Conservation (phyloP, 495 filamentous ascomycete genomes). For the Evansstolkia leycettana region DNA sequence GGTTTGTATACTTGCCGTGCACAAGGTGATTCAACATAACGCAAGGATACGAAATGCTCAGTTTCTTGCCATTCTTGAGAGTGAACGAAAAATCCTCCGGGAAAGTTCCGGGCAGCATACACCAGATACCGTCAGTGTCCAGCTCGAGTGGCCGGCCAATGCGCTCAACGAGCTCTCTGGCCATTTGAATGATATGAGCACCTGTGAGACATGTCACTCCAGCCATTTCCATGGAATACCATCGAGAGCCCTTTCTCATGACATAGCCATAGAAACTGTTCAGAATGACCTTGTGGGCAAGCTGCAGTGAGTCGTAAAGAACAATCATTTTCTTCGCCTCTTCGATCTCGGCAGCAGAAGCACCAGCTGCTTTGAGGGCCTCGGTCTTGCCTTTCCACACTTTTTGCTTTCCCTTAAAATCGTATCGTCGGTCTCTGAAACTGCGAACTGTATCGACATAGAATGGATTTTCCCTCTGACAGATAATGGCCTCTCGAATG, state of each 20-base stretch:
- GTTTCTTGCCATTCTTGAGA: conserved; percentile 87
- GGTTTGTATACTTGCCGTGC: conserved; percentile 88
- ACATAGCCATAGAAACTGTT: conserved; percentile 99
- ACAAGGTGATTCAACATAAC: conserved; percentile 99
- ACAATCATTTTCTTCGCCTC: conserved; percentile 98
- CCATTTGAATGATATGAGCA: conserved; percentile 95
- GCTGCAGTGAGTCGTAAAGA: conserved; percentile 87
- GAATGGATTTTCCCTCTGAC: conserved; percentile 96
- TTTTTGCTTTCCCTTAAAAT: conserved; percentile 97
- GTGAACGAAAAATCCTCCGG: conserved; percentile 95
- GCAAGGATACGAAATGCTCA: conserved; percentile 92
- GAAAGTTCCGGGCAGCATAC: conserved; percentile 94
- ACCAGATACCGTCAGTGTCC: conserved; percentile 99
- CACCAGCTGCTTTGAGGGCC: conserved; percentile 68
- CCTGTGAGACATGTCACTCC: conserved; percentile 96
- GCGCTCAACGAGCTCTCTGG: conserved; percentile 83
- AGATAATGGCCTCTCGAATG: conserved; percentile 93
- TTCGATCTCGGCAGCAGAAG: conserved; percentile 65
- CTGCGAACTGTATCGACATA: conserved; percentile 93
- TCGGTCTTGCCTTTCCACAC: conserved; percentile 97
- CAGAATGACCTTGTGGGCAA: conserved; percentile 97
- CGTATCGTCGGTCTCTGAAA: conserved; percentile 92
- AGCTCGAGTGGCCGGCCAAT: conserved; percentile 90
- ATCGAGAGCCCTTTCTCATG: conserved; percentile 96
- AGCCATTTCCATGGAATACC: conserved; percentile 99